phyloP scores from a whole-genome alignment of 768 basidiomycete species.

The Udeniomyces megalosporus region DNA sequence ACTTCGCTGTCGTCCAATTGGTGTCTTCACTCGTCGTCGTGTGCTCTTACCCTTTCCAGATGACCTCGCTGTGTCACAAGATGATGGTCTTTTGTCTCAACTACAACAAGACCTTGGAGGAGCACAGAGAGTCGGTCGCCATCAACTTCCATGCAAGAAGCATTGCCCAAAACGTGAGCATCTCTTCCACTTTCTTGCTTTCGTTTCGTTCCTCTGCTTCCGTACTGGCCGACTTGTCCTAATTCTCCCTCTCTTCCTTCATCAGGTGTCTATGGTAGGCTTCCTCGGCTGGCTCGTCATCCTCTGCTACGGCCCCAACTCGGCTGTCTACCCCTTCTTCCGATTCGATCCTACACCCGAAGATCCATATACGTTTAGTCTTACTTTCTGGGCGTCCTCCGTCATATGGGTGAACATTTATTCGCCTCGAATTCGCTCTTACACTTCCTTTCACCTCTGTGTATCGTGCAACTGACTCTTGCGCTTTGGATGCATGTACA shows the following conservation, averaged over 20 bases:
- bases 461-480: background rate
- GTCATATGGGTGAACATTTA: constrained; percentile 28
- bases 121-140: constrained; percentile 29
- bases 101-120: constrained; percentile 29
- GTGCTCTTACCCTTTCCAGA: constrained; percentile 32
- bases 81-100: constrained; percentile 26
- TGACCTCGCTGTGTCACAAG: constrained; percentile 29
- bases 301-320: constrained; percentile 33
- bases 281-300: constrained; percentile 31
- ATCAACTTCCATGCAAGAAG: constrained; percentile 31
- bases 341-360: constrained; percentile 25
- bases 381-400: constrained; percentile 32
- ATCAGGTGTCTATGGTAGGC: constrained; percentile 17
- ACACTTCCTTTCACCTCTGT: background rate
- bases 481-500: background rate
- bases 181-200: constrained; percentile 19
- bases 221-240: background rate
- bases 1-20: constrained; percentile 13
- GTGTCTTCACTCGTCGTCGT: constrained; percentile 30
- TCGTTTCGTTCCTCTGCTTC: too few species aligned
- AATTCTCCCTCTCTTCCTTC: background rate
- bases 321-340: constrained; percentile 34
- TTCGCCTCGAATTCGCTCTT: background rate
- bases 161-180: constrained; percentile 33
- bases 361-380: constrained; percentile 34